A percentile compares a stretch with the other conserved stretches of the same genome.
Evolutionary conservation across 106 monocot genomes (phyloP).

Genomic region (Apostasia ramifera): DNA sequence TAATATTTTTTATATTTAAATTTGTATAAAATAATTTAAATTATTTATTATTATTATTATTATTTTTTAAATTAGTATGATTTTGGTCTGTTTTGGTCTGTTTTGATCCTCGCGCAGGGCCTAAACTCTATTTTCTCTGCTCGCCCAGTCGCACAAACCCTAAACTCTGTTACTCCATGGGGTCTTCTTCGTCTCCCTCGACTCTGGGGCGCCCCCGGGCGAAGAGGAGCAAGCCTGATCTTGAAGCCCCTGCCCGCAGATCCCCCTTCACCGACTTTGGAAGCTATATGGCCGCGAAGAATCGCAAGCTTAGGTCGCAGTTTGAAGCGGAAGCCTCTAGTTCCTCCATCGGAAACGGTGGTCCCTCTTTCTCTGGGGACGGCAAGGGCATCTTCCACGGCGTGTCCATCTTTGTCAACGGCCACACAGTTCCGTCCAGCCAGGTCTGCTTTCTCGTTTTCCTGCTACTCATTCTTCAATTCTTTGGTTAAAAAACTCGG

Average conservation of each 20-base stretch:
- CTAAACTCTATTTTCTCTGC: not conserved
- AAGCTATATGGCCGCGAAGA: slow-evolving; percentile 91
- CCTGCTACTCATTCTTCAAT: not conserved
- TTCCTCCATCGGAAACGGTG: slow-evolving; percentile 9
- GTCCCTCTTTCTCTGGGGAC: not conserved
- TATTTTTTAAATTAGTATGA: too few species aligned
- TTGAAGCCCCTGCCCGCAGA: not conserved
- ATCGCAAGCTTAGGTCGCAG: slow-evolving; percentile 77
- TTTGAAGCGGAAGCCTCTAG: slow-evolving; percentile 62
- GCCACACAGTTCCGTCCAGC: slow-evolving; percentile 81
- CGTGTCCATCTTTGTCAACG: slow-evolving; percentile 91
- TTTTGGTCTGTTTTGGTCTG: too few species aligned
- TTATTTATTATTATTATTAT: too few species aligned
- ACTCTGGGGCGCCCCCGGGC: not conserved
- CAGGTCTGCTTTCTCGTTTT: slow-evolving; percentile 35
- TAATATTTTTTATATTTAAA: too few species aligned
- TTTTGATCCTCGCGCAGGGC: too few species aligned
- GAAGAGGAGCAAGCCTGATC: slow-evolving; percentile 6
- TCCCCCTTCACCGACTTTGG: slow-evolving; percentile 23
- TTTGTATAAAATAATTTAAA: too few species aligned
- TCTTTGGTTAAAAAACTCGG: not conserved
- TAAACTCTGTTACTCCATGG: slow-evolving; percentile 1
- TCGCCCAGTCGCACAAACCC: not conserved
- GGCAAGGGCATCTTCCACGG: slow-evolving; percentile 58
- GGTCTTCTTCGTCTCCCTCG: slow-evolving; percentile 1